These are phyloP conservation scores for Moniliophthora roreri DNA, from an alignment of 1,284 basidiomycete species.

Conservation along the genomic window DNA sequence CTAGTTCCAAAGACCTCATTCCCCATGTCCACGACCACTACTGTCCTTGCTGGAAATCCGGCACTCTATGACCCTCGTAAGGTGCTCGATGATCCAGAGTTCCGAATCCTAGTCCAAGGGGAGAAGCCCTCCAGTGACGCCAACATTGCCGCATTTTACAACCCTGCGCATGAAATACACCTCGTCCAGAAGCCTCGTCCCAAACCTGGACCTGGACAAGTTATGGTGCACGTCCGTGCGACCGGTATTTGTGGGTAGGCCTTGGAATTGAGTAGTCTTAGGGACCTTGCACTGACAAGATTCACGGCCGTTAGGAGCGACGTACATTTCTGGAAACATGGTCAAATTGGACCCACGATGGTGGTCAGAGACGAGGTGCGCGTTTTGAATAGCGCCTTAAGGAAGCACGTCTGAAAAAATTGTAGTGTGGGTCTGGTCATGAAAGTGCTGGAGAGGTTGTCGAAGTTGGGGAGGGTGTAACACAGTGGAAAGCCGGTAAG, in stretches of 20 bases:
- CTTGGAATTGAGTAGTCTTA: neutral
- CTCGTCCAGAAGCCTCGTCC: slow-evolving; percentile 58
- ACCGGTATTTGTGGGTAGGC: slow-evolving; percentile 66
- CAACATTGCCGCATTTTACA: slow-evolving; percentile 63
- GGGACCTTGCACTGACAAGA: neutral
- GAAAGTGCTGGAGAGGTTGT: slow-evolving; percentile 66
- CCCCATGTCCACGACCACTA: slow-evolving; percentile 1
- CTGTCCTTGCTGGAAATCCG: slow-evolving; percentile 31
- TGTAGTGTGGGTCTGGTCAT: slow-evolving; percentile 60
- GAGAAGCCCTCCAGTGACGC: slow-evolving; percentile 44
- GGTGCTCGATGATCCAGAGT: slow-evolving; percentile 50
- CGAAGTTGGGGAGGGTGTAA: slow-evolving; percentile 61
- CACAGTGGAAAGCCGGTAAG: slow-evolving; percentile 55
- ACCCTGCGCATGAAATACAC: slow-evolving; percentile 57
- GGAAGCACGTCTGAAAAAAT: neutral
- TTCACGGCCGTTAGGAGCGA: slow-evolving; percentile 41
- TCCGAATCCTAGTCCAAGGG: slow-evolving; percentile 44
- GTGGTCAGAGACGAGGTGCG: slow-evolving; percentile 59
- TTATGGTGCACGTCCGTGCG: slow-evolving; percentile 58
- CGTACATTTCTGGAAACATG: slow-evolving; percentile 69
- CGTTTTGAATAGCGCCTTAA: neutral
- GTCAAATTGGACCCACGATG: slow-evolving; percentile 64
- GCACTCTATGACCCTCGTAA: slow-evolving; percentile 52
- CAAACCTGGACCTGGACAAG: slow-evolving; percentile 59
- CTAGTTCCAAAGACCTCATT: neutral